These are phyloP conservation scores for Saururus chinensis DNA, from an alignment of 164 flowering plant species.

Conservation along the genomic window DNA sequence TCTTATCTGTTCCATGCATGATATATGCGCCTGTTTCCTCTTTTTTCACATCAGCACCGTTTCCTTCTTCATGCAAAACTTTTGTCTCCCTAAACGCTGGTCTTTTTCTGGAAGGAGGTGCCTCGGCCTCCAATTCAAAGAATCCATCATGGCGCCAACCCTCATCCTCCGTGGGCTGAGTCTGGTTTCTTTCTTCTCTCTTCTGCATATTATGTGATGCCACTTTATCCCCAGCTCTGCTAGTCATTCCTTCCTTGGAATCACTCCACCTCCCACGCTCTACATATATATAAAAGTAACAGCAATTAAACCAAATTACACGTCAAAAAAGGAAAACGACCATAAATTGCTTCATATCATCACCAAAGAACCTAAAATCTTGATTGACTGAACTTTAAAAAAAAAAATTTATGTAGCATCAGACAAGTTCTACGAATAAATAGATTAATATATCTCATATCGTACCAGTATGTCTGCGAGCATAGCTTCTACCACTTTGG, in stretches of 20 bases:
- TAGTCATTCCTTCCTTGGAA: slow-evolving; percentile 28
- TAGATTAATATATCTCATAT: no score
- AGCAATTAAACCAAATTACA: neutral
- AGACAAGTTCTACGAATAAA: no score
- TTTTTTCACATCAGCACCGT: slow-evolving; percentile 12
- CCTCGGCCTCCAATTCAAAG: slow-evolving; percentile 40
- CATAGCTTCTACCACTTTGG: slow-evolving; percentile 53
- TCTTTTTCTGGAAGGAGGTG: slow-evolving; percentile 50
- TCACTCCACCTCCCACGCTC: slow-evolving; percentile 57
- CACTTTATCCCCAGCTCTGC: slow-evolving; percentile 17
- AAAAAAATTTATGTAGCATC: no score
- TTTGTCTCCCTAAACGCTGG: slow-evolving; percentile 90
- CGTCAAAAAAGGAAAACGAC: neutral
- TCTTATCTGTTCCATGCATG: neutral
- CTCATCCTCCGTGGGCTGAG: slow-evolving; percentile 21
- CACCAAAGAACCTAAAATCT: no score
- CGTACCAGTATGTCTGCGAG: slow-evolving; percentile 43
- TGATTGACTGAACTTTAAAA: no score
- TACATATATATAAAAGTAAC: slow-evolving; percentile 6
- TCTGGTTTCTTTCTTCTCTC: slow-evolving; percentile 35
- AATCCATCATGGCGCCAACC: slow-evolving; percentile 71
- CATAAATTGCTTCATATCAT: neutral
- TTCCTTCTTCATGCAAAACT: slow-evolving; percentile 26
- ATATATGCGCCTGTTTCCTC: slow-evolving; percentile 31
- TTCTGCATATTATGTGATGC: slow-evolving; percentile 13